Conservation (phyloP, 1,284 basidiomycete species). For the Apiotrichum sp. region DNA sequence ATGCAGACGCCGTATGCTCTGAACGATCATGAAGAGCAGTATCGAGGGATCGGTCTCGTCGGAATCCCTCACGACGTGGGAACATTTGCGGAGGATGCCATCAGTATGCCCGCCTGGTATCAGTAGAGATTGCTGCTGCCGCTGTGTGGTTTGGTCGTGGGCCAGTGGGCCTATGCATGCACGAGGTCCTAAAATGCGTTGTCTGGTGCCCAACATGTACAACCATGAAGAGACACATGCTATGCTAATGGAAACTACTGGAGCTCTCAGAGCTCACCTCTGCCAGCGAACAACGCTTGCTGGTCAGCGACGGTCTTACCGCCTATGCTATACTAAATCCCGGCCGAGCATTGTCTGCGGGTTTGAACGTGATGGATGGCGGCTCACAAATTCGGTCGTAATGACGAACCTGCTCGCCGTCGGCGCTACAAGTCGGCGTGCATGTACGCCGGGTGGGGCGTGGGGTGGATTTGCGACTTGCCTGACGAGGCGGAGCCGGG, state of each 20-base stretch:
- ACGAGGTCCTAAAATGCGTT: not conserved
- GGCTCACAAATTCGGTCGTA: not conserved
- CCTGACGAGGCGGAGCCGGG: not conserved
- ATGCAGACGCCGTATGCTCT: too few species aligned
- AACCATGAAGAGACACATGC: conserved; percentile 2
- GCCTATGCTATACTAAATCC: not conserved
- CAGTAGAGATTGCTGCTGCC: too few species aligned
- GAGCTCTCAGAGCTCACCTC: not conserved
- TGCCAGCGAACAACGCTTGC: too few species aligned
- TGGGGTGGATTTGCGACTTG: not conserved
- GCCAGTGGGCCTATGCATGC: conserved; percentile 1
- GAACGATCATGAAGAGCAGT: too few species aligned
- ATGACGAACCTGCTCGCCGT: not conserved
- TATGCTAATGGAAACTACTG: not conserved
- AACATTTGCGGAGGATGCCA: too few species aligned
- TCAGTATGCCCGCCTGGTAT: too few species aligned
- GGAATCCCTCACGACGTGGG: too few species aligned
- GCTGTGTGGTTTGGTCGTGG: too few species aligned
- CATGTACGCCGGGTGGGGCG: not conserved
- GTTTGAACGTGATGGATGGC: not conserved
- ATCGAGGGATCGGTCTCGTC: too few species aligned
- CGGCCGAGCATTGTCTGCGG: not conserved
- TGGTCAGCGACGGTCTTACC: not conserved
- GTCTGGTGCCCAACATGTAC: not conserved
- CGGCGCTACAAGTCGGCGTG: not conserved